Conservation (phyloP, 257 asterid genomes). For the Forsythia suspensa region DNA sequence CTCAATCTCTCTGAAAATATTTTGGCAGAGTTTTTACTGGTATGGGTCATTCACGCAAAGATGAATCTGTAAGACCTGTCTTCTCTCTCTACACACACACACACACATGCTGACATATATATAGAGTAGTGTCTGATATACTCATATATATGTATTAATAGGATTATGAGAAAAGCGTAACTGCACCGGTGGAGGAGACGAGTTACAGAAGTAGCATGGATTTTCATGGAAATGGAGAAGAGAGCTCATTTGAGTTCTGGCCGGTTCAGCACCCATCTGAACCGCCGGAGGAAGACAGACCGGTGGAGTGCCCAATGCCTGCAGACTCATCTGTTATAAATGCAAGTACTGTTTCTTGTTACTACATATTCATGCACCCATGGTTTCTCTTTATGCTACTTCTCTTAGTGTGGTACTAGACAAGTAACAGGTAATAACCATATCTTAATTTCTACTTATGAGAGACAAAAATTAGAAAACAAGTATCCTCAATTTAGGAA, state of each 20-base stretch:
- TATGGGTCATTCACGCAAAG: too few relatives aligned
- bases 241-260: conserved; percentile 27
- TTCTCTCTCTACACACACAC: too few relatives aligned
- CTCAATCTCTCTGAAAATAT: background rate
- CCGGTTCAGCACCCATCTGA: conserved; percentile 33
- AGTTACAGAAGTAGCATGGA: conserved; percentile 15
- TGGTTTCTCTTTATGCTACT: too few relatives aligned
- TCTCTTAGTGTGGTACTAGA: too few relatives aligned
- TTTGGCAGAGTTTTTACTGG: background rate
- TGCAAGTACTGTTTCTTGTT: conserved; percentile 1
- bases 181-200: background rate
- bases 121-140: too few relatives aligned
- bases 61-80: too few relatives aligned
- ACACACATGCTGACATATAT: too few relatives aligned
- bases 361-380: background rate
- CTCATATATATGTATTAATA: too few relatives aligned
- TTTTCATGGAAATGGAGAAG: background rate
- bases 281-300: conserved; percentile 30
- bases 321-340: conserved; percentile 14
- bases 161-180: background rate
- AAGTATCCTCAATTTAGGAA: too few relatives aligned
- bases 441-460: too few relatives aligned
- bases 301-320: conserved; percentile 30
- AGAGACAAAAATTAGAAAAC: too few relatives aligned
- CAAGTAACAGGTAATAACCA: too few relatives aligned